phyloP scores from a whole-genome alignment of 306 rosid genomes.

The Macrotyloma uniflorum region DNA sequence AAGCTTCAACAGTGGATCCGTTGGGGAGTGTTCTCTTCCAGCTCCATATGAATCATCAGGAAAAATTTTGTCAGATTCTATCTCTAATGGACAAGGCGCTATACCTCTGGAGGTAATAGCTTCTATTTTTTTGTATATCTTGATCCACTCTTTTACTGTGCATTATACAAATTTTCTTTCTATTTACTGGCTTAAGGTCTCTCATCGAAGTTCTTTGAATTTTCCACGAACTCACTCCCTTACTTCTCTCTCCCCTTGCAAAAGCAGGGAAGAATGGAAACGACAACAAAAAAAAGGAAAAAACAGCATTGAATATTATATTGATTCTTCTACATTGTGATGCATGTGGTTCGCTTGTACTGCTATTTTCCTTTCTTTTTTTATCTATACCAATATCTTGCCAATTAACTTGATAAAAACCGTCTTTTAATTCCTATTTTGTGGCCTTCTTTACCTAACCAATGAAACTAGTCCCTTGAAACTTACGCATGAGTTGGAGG shows the following conservation, averaged over 20 bases:
- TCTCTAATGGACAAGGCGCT: constrained; percentile 51
- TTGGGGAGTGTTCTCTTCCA: constrained; percentile 60
- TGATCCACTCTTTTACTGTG: background rate
- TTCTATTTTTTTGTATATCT: constrained; percentile 14
- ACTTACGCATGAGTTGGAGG: constrained; percentile 23
- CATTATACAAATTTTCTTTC: constrained; percentile 28
- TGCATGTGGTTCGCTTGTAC: constrained; percentile 11
- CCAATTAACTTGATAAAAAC: constrained; percentile 10
- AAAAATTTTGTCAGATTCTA: constrained; percentile 49
- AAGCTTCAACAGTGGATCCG: constrained; percentile 49
- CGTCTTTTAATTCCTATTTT: constrained; percentile 10
- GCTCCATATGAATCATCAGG: constrained; percentile 50
- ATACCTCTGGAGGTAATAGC: constrained; percentile 68
- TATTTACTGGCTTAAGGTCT: constrained; percentile 15
- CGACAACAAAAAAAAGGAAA: background rate
- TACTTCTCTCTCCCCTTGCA: background rate
- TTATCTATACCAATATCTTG: background rate
- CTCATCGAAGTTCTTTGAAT: background rate
- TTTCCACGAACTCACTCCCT: background rate
- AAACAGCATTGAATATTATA: background rate
- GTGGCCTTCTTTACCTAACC: constrained; percentile 26
- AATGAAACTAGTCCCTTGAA: constrained; percentile 4
- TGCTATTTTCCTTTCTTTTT: background rate
- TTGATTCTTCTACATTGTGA: constrained; percentile 3
- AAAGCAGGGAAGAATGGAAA: constrained; percentile 14